A percentile compares a stretch with the other conserved stretches of the same genome.
phyloP scores from a whole-genome alignment of 139 green algal species.

The Coelastrella sp. region DNA sequence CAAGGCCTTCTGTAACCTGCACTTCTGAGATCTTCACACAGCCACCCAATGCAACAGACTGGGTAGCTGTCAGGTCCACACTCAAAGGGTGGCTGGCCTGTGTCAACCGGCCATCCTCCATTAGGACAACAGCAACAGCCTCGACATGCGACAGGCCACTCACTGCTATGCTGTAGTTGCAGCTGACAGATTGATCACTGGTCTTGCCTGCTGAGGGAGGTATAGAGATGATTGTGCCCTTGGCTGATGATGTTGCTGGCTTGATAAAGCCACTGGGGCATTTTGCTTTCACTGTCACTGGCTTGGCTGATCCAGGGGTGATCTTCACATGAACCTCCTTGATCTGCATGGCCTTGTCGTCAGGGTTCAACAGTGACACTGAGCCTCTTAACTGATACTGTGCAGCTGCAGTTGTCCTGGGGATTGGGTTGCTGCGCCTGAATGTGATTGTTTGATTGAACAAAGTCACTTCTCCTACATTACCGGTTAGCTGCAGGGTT shows the following conservation, averaged over 20 bases:
- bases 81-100: neutral
- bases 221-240: slow-evolving; percentile 6
- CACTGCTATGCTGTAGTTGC: neutral
- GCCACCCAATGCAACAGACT: neutral
- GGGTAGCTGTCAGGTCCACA: neutral
- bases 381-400: neutral
- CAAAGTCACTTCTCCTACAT: neutral
- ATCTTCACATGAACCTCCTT: slow-evolving; percentile 10
- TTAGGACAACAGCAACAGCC: neutral
- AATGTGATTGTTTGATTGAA: slow-evolving; percentile 38
- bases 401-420: neutral
- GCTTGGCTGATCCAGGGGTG: neutral
- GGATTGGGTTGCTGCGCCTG: slow-evolving; percentile 15
- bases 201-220: neutral
- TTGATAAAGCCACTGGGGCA: neutral
- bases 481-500: neutral
- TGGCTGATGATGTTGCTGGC: neutral
- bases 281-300: neutral
- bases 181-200: neutral
- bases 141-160: neutral
- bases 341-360: neutral
- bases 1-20: neutral
- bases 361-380: neutral
- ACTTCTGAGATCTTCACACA: neutral
- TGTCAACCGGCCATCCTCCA: slow-evolving; percentile 3